These are phyloP conservation scores for Vitis hybrid DNA, from an alignment of 177 flowering plant genomes.

Conservation along the genomic window DNA sequence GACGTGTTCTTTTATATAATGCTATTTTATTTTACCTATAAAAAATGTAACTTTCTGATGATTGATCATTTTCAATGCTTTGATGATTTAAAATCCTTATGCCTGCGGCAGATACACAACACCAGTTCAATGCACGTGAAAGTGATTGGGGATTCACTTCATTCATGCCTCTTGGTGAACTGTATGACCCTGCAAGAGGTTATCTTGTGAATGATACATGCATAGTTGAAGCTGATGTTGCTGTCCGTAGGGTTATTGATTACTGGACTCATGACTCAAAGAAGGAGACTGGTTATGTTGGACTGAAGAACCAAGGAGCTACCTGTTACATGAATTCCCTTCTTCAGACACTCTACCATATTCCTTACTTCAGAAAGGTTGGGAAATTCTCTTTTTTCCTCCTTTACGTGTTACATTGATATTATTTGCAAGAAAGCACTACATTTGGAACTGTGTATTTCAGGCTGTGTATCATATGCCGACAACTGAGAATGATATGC, in stretches of 20 bases:
- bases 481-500: constrained; percentile 51
- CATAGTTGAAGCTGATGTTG: constrained; percentile 44
- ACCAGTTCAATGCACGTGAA: constrained; percentile 44
- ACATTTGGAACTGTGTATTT: background rate
- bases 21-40: too few species aligned
- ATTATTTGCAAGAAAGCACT: background rate
- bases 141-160: constrained; percentile 53
- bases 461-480: constrained; percentile 62
- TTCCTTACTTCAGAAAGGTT: constrained; percentile 52
- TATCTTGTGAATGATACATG: constrained; percentile 36
- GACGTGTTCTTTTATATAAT: too few species aligned
- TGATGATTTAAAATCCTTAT: background rate
- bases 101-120: constrained; percentile 46
- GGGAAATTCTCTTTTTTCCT: background rate
- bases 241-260: constrained; percentile 32
- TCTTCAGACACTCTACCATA: constrained; percentile 44
- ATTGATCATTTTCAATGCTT: too few species aligned
- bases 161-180: constrained; percentile 41
- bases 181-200: constrained; percentile 40
- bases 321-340: constrained; percentile 55
- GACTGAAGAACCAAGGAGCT: constrained; percentile 52
- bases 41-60: too few species aligned
- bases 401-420: background rate
- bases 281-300: constrained; percentile 53
- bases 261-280: constrained; percentile 46